Evolutionary conservation across 2,329 filamentous ascomycete species (phyloP).

Genomic region (Tolypocladium endophyticum): DNA sequence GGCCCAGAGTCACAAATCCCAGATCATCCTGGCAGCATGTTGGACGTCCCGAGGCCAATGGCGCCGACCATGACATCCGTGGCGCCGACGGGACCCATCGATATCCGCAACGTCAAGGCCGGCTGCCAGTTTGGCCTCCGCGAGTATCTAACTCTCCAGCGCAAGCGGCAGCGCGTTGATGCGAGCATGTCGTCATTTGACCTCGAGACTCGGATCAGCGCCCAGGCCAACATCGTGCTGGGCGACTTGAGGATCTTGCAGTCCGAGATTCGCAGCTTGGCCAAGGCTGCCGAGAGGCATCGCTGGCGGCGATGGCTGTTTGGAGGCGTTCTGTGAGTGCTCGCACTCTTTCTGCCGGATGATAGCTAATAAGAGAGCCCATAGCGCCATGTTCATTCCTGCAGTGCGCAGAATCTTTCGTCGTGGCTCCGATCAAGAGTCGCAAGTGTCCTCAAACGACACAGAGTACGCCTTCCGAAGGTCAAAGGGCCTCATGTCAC

Average conservation of each 20-base stretch:
- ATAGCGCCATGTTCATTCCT: constrained; percentile 40
- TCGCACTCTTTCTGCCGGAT: not conserved
- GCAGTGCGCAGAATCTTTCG: constrained; percentile 41
- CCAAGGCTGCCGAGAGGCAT: constrained; percentile 33
- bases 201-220: constrained; percentile 31
- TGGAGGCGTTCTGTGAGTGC: constrained; percentile 39
- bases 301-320: constrained; percentile 43
- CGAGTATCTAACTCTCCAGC: constrained; percentile 23
- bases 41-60: constrained; percentile 5
- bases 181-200: constrained; percentile 20
- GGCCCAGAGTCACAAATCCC: constrained; percentile 10
- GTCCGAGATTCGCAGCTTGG: constrained; percentile 30
- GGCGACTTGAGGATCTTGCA: constrained; percentile 33
- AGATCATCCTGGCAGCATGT: constrained; percentile 10
- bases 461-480: constrained; percentile 47
- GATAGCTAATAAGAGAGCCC: not conserved
- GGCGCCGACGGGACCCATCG: constrained; percentile 14
- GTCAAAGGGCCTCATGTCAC: constrained; percentile 37
- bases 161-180: constrained; percentile 15
- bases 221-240: constrained; percentile 30
- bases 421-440: constrained; percentile 26
- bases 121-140: constrained; percentile 24
- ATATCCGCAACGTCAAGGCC: constrained; percentile 15
- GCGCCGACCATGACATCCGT: constrained; percentile 9
- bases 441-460: constrained; percentile 30